A percentile compares a stretch with the other conserved stretches of the same genome.
phyloP scores from a whole-genome alignment of 2,329 filamentous ascomycete species.

The Periconia digitata region DNA sequence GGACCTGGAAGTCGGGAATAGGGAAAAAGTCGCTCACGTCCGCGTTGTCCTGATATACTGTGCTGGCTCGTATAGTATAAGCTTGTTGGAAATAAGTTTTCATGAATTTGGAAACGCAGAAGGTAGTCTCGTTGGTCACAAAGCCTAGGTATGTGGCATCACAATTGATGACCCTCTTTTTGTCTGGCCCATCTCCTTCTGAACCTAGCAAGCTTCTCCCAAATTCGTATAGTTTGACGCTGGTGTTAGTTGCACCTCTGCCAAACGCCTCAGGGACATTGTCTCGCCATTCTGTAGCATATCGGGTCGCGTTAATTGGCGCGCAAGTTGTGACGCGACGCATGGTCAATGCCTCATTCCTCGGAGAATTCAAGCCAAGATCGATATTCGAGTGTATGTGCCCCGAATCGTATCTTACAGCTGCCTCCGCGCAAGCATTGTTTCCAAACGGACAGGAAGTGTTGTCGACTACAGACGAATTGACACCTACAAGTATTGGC shows the following conservation, averaged over 20 bases:
- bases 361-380: slow-evolving; percentile 20
- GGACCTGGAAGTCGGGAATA: slow-evolving; percentile 18
- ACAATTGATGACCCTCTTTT: neutral
- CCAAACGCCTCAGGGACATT: slow-evolving; percentile 12
- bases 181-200: neutral
- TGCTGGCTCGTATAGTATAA: slow-evolving; percentile 11
- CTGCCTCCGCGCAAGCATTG: slow-evolving; percentile 9
- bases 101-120: slow-evolving; percentile 19
- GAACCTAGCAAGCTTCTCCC: slow-evolving; percentile 4
- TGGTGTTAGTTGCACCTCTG: slow-evolving; percentile 10
- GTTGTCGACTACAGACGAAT: slow-evolving; percentile 10
- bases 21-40: slow-evolving; percentile 19
- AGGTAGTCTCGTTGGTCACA: slow-evolving; percentile 11
- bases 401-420: slow-evolving; percentile 16
- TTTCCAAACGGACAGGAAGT: slow-evolving; percentile 20
- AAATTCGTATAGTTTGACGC: slow-evolving; percentile 19
- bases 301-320: slow-evolving; percentile 14
- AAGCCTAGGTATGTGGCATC: neutral
- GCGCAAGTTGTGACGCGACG: slow-evolving; percentile 22
- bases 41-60: slow-evolving; percentile 2
- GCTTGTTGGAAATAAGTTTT: slow-evolving; percentile 13
- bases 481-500: slow-evolving; percentile 12
- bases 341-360: slow-evolving; percentile 12
- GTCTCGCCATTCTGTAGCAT: slow-evolving; percentile 15
- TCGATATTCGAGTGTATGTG: slow-evolving; percentile 16